These are phyloP conservation scores for Pelagophyceae sp. DNA, from an alignment of 352 stramenopile genomes.

Conservation along the genomic window DNA sequence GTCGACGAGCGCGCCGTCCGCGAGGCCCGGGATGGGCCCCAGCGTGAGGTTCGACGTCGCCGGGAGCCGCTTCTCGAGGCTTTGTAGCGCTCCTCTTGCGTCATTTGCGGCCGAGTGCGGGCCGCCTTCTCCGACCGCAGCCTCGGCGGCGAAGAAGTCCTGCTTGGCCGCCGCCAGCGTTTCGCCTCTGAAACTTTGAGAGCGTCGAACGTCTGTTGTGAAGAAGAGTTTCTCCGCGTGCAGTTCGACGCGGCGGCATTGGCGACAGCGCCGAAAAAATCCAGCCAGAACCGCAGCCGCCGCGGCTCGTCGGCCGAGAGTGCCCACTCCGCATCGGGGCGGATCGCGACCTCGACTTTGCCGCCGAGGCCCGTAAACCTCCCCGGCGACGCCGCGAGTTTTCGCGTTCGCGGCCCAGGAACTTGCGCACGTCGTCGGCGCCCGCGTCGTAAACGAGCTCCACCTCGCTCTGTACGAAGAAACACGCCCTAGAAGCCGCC, in stretches of 20 bases:
- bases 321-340: background rate
- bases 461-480: background rate
- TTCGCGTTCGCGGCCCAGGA: background rate
- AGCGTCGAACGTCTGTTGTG: background rate
- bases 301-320: background rate
- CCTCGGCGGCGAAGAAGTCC: background rate
- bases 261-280: background rate
- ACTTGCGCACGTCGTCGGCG: background rate
- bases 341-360: background rate
- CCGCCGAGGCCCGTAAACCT: background rate
- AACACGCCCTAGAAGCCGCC: background rate
- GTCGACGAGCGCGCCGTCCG: background rate
- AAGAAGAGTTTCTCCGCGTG: background rate
- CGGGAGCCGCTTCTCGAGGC: background rate
- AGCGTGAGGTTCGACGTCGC: background rate
- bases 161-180: background rate
- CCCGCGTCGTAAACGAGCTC: background rate
- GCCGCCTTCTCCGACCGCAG: background rate
- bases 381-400: background rate
- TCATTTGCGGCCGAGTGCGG: too few relatives aligned
- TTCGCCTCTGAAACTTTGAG: background rate
- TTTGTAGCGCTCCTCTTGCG: too few relatives aligned
- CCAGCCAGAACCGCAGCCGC: background rate
- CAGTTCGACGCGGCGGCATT: background rate
- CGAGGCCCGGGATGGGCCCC: background rate